These are phyloP conservation scores for Cryptomeria japonica DNA, from an alignment of 75 land plant species.

Conservation along the genomic window DNA sequence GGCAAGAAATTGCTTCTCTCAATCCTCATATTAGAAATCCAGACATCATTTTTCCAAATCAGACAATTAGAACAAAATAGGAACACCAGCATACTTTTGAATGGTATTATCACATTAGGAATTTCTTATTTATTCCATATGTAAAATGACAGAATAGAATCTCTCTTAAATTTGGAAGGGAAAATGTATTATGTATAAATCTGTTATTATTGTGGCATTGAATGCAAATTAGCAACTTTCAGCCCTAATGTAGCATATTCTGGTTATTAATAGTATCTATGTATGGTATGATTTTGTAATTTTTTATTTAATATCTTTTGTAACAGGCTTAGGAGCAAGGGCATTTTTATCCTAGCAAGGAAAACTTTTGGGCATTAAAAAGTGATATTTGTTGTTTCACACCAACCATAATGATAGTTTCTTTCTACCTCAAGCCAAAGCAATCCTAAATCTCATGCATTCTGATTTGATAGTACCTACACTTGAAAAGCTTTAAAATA, in stretches of 20 bases:
- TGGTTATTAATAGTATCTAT: not conserved
- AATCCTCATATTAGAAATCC: slow-evolving; percentile 28
- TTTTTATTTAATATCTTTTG: not conserved
- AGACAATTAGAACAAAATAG: slow-evolving; percentile 10
- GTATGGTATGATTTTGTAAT: not conserved
- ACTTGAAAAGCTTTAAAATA: not conserved
- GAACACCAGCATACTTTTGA: not conserved
- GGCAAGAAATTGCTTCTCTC: slow-evolving; percentile 16
- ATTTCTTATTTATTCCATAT: not conserved
- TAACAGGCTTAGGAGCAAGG: not conserved
- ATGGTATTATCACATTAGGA: not conserved
- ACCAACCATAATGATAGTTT: not conserved
- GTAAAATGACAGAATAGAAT: not conserved
- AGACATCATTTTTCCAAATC: slow-evolving; percentile 20
- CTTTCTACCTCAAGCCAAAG: not conserved
- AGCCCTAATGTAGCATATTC: not conserved
- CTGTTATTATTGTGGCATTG: not conserved
- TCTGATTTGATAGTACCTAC: not conserved
- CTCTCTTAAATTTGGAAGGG: not conserved
- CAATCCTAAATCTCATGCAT: not conserved
- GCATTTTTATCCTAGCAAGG: not conserved
- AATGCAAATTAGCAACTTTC: not conserved
- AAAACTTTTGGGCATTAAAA: not conserved
- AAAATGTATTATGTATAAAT: not conserved
- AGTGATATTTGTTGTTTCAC: not conserved